These are phyloP conservation scores for Corymbia citriodora DNA, from an alignment of 441 rosid genomes.

Conservation along the genomic window DNA sequence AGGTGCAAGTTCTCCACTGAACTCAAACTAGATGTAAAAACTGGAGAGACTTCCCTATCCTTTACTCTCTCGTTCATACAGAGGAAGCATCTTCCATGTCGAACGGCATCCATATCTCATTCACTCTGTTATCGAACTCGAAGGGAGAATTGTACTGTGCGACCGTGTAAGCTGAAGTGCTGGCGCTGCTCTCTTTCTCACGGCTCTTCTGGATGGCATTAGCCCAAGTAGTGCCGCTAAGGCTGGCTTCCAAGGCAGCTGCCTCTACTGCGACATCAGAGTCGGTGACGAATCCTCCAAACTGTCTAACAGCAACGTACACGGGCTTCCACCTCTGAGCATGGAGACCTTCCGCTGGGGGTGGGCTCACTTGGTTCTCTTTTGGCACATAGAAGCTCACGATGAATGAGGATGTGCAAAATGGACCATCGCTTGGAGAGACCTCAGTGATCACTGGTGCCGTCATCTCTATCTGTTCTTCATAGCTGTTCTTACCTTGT, in stretches of 20 bases:
- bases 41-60: neutral
- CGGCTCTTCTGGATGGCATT: constrained; percentile 46
- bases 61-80: neutral
- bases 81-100: constrained; percentile 22
- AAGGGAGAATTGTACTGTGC: constrained; percentile 93
- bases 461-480: constrained; percentile 75
- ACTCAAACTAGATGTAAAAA: neutral
- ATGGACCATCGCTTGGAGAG: constrained; percentile 73
- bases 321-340: constrained; percentile 46
- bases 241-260: constrained; percentile 58
- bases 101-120: constrained; percentile 72
- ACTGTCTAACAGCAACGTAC: constrained; percentile 61
- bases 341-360: constrained; percentile 75
- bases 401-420: constrained; percentile 72
- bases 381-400: constrained; percentile 81
- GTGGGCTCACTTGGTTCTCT: constrained; percentile 67
- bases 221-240: constrained; percentile 57
- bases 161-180: constrained; percentile 47
- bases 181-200: neutral
- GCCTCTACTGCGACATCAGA: constrained; percentile 56
- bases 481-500: constrained; percentile 64
- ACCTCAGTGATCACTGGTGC: constrained; percentile 70
- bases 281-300: constrained; percentile 70
- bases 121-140: constrained; percentile 55
- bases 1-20: neutral